Evolutionary conservation across 139 green algal species (phyloP), one percentile per base, ranked within the genome.

Genomic region (Auxenochlorella pyrenoidosa): DNA sequence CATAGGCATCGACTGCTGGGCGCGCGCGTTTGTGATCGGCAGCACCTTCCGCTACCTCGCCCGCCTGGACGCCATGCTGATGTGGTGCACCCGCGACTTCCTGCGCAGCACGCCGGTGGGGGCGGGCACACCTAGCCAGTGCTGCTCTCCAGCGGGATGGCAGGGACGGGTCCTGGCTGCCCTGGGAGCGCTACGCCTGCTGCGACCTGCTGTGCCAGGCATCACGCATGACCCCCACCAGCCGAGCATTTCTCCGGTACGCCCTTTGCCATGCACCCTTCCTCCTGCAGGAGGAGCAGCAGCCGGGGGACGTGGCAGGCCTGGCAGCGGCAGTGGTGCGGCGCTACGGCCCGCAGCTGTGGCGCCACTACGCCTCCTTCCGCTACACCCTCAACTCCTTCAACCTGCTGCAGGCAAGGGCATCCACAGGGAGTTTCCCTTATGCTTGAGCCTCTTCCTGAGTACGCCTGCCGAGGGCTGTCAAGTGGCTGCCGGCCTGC

Each of bases 61-160:
- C 54, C 78, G 78, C 78, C 78, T 84, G 34, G 78, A 84, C 32
- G 54, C 47, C 78, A 84, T 84, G 78, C 78, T 84, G 78, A 58
- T 84, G 54, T n/a, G 32, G 34, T 38, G 44, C 21, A 84, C 54
- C 2, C 78, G 78, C 34, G 19, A n/a, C 19, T 72, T 38, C 54
- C 78, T 84, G 78, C n/a, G 21, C 6, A 16, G 16, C 54, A 84
- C 54, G 24, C 78, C 78, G 44, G 75, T 82, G 75, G 32, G 75
- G 24, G 19, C 3, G n/a, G n/a, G n/a, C n/a, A n/a, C n/a, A n/a
- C n/a, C n/a, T n/a, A n/a, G n/a, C n/a, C n/a, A n/a, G n/a, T n/a
- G n/a, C n/a, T n/a, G n/a, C n/a, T n/a, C n/a, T n/a, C n/a, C n/a
- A n/a, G n/a, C n/a, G n/a, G n/a, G n/a, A n/a, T n/a, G n/a, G n/a